A percentile compares a stretch with the other conserved stretches of the same genome.
Evolutionary conservation across 192 early-diverging fungal species (phyloP).

Genomic region (Backusella luteola): DNA sequence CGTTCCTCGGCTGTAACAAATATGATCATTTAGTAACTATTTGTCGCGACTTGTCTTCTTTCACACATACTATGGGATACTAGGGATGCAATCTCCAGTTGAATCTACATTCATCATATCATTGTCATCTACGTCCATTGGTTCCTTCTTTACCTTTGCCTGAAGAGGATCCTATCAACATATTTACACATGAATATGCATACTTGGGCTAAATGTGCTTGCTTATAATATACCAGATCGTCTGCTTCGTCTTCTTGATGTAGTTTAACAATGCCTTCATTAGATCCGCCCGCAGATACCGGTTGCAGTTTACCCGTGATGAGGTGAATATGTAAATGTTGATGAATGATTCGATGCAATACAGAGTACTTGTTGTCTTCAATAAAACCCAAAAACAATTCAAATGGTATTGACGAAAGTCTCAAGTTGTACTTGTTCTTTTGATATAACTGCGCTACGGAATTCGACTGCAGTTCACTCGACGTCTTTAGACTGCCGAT

Average conservation of each 20-base stretch:
- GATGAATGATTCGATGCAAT: conserved; percentile 85
- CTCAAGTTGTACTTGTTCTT: conserved; percentile 77
- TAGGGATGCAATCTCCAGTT: conserved; percentile 51
- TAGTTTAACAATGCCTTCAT: neutral
- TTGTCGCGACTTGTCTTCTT: too few relatives aligned
- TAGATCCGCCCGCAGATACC: conserved; percentile 13
- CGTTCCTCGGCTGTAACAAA: conserved; percentile 58
- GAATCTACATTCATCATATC: conserved; percentile 5
- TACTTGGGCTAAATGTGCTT: too few relatives aligned
- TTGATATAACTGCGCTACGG: conserved; percentile 72
- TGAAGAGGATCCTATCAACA: conserved; percentile 57
- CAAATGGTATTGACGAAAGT: conserved; percentile 82
- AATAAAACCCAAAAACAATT: conserved; percentile 83
- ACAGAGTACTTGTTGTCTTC: conserved; percentile 88
- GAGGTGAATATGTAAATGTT: conserved; percentile 72
- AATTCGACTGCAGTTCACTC: conserved; percentile 72
- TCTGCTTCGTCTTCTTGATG: neutral
- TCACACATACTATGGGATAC: conserved; percentile 60
- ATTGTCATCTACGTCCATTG: conserved; percentile 64
- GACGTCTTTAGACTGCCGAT: conserved; percentile 63
- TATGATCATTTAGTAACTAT: too few relatives aligned
- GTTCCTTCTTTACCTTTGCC: conserved; percentile 73
- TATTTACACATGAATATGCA: too few relatives aligned
- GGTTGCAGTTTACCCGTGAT: conserved; percentile 10
- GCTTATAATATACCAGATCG: neutral